Conservation (phyloP, 805 yeast genomes). For the Wickerhamomyces subpelliculosus region DNA sequence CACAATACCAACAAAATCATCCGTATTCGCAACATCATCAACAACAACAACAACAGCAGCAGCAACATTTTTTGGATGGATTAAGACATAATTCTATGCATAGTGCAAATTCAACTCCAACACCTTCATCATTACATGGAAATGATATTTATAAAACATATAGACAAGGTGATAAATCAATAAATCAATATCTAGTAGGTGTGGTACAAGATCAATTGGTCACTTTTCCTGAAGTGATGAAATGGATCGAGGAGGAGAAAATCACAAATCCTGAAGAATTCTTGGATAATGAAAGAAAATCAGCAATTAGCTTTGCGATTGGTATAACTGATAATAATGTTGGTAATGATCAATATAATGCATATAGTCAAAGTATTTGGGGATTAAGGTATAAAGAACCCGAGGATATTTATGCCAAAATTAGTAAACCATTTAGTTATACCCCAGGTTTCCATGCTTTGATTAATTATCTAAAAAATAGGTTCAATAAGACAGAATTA, state of each 20-base stretch:
- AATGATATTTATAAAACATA: slow-evolving; percentile 20
- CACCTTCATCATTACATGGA: slow-evolving; percentile 10
- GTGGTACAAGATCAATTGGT: slow-evolving; percentile 30
- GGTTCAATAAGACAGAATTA: slow-evolving; percentile 66
- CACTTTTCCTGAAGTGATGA: slow-evolving; percentile 56
- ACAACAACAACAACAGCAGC: background rate
- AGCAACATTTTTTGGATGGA: background rate
- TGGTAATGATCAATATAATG: background rate
- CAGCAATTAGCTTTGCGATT: slow-evolving; percentile 22
- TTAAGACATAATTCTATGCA: slow-evolving; percentile 5
- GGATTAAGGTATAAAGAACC: slow-evolving; percentile 54
- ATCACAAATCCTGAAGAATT: slow-evolving; percentile 1
- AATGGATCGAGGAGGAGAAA: slow-evolving; percentile 14
- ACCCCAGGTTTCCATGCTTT: slow-evolving; percentile 87
- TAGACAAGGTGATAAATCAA: slow-evolving; percentile 48
- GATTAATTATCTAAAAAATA: slow-evolving; percentile 58
- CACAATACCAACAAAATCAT: background rate
- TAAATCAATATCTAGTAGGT: slow-evolving; percentile 67
- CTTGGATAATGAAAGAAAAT: background rate
- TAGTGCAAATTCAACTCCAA: slow-evolving; percentile 10
- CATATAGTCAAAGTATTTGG: slow-evolving; percentile 11
- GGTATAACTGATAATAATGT: slow-evolving; percentile 17
- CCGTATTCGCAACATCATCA: too few relatives aligned
- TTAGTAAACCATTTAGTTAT: slow-evolving; percentile 74
- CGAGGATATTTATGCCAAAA: slow-evolving; percentile 71